Conservation (phyloP, 306 rosid genomes). For the Rosa lucieae region DNA sequence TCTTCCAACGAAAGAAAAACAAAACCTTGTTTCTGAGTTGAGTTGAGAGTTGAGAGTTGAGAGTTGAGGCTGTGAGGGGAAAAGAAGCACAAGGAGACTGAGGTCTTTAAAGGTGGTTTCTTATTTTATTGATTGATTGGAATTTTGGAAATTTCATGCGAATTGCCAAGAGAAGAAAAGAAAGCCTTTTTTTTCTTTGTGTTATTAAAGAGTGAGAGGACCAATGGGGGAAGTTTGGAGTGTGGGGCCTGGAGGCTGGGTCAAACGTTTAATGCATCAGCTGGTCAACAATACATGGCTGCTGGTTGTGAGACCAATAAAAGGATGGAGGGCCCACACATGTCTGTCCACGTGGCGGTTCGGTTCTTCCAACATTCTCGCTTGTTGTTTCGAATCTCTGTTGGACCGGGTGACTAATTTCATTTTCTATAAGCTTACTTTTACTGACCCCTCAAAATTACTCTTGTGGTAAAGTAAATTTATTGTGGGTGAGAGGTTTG, state of each 20-base stretch:
- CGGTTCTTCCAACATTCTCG: neutral
- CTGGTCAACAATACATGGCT: neutral
- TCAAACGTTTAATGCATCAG: slow-evolving; percentile 8
- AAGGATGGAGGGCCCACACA: neutral
- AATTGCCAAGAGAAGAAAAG: neutral
- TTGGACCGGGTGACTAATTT: neutral
- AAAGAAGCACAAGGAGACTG: neutral
- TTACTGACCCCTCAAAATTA: neutral
- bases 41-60: no score
- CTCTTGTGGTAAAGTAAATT: neutral
- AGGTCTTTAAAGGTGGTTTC: neutral
- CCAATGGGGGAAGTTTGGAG: slow-evolving; percentile 12
- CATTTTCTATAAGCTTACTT: no score
- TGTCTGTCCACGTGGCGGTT: neutral
- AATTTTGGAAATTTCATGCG: neutral
- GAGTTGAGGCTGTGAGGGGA: neutral
- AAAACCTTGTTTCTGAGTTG: neutral
- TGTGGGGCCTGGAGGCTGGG: slow-evolving; percentile 13
- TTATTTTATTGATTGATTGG: neutral
- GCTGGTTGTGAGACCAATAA: neutral
- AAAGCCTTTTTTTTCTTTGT: neutral
- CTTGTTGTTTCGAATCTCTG: neutral
- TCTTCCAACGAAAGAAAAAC: neutral
- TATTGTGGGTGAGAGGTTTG: no score
- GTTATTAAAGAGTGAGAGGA: neutral